Conservation (phyloP, 805 yeast species). For the Torulaspora indica region DNA sequence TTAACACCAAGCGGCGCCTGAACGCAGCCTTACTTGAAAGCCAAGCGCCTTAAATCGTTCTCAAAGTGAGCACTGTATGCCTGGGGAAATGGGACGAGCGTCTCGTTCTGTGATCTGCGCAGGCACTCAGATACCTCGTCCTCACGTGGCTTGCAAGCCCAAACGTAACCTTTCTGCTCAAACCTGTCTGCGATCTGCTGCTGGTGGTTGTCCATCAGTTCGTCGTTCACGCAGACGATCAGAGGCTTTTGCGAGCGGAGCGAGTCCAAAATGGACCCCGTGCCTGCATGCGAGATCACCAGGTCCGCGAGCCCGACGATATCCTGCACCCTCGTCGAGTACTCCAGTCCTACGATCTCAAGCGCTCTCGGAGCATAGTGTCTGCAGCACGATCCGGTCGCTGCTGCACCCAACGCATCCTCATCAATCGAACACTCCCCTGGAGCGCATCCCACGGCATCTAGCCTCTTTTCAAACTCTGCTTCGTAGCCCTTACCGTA, state of each 20-base stretch:
- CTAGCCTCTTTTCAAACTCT: constrained; percentile 14
- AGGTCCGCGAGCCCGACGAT: constrained; percentile 48
- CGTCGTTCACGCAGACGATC: constrained; percentile 64
- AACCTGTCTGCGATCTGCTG: constrained; percentile 64
- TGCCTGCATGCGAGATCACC: constrained; percentile 84
- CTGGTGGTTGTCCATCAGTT: constrained; percentile 86
- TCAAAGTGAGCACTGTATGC: constrained; percentile 19
- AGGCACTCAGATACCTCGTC: constrained; percentile 13
- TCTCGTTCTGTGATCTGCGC: constrained; percentile 6
- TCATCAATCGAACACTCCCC: neutral
- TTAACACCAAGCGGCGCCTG: neutral
- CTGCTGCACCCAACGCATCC: constrained; percentile 1
- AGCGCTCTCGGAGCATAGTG: constrained; percentile 12
- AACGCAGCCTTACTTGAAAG: constrained; percentile 1
- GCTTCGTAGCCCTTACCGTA: constrained; percentile 46
- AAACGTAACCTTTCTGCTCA: constrained; percentile 31
- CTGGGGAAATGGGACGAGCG: constrained; percentile 13
- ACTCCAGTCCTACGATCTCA: constrained; percentile 44
- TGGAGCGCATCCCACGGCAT: neutral
- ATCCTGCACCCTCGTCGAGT: constrained; percentile 40
- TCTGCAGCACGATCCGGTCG: neutral
- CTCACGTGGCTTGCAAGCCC: constrained; percentile 22
- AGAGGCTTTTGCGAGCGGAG: constrained; percentile 52
- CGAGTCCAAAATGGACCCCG: constrained; percentile 86
- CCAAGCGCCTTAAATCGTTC: constrained; percentile 4